Conservation (phyloP, 1,284 basidiomycete species). For the Volvariella surrecta region DNA sequence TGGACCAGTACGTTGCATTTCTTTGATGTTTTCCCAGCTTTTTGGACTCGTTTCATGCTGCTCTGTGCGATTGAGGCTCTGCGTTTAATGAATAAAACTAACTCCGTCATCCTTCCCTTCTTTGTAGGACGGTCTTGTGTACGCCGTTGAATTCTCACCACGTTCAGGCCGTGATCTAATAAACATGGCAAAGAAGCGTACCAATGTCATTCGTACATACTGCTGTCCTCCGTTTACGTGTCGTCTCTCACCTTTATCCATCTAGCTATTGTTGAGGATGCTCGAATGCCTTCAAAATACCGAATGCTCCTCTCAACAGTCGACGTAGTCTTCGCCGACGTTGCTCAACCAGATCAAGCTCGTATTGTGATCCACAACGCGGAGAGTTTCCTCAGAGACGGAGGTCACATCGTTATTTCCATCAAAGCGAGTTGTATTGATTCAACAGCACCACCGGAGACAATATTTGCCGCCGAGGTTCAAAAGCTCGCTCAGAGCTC, state of each 20-base stretch:
- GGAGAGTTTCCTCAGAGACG: constrained; percentile 94
- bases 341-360: constrained; percentile 98
- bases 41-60: constrained; percentile 6
- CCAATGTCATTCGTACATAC: constrained; percentile 88
- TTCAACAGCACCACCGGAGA: constrained; percentile 85
- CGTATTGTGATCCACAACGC: constrained; percentile 93
- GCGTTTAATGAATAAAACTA: too few relatives aligned
- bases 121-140: constrained; percentile 85
- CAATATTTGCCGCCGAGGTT: constrained; percentile 88
- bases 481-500: constrained; percentile 74
- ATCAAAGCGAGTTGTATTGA: constrained; percentile 99
- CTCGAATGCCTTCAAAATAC: constrained; percentile 91
- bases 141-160: constrained; percentile 97
- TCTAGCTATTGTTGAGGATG: constrained; percentile 93
- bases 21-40: constrained; percentile 10
- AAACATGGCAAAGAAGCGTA: constrained; percentile 99
- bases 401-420: constrained; percentile 90
- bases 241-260: constrained; percentile 6
- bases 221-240: background rate
- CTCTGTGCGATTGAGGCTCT: too few relatives aligned
- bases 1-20: constrained; percentile 64
- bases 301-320: constrained; percentile 91
- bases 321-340: constrained; percentile 96
- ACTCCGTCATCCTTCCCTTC: background rate
- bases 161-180: constrained; percentile 97